Evolutionary conservation across 352 stramenopile species (phyloP), one percentile per base, ranked within the genome.

Genomic region (Pythium rishiriense): DNA sequence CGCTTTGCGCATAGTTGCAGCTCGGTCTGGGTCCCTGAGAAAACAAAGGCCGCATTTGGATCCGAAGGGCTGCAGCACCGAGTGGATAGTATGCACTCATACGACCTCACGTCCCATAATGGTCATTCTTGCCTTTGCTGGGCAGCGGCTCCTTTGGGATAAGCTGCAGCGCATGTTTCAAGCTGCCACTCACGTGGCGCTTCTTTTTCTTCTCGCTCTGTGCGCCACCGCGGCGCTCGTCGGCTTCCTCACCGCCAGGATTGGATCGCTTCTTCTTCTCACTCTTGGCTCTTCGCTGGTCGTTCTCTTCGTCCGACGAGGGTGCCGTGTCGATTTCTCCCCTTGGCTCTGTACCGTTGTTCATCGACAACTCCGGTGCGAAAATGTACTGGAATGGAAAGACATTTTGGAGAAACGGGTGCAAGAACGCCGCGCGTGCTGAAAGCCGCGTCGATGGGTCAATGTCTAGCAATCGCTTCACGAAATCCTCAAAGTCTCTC

Each of bases 341-440:
- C 19, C 24, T 19, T 24, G 17, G 43, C 11, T 22, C 29, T 9
- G 42, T 25, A 42, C 17, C 31, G 11, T 21, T 3, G 9, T 43
- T 6, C 7, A 43, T 5, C 3, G 51, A 53, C 12, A 64, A 41
- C 25, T 43, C 33, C 3, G 57, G 58, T 24, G 55, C 62, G 72
- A 91, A 90, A 11, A 91, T 64, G n/a, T 76, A 71, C 45, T 62
- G 66, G 39, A 90, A 91, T 10, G 84, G 84, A 52, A 91, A 91
- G 25, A 84, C 81, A 11, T 69, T 56, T 66, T 90, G 81, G 54
- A 91, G 37, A 58, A 93, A 93, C 14, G 84, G 81, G 41, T 93
- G 81, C 46, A 88, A 69, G 12, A 93, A 72, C 29, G 80, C 84
- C 10, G 53, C 49, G 31, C 75, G 79, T 24, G 84, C 78, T 19